These are phyloP conservation scores for Cyberlindnera euphorbiae DNA, from an alignment of 805 yeast genomes.

Conservation along the genomic window DNA sequence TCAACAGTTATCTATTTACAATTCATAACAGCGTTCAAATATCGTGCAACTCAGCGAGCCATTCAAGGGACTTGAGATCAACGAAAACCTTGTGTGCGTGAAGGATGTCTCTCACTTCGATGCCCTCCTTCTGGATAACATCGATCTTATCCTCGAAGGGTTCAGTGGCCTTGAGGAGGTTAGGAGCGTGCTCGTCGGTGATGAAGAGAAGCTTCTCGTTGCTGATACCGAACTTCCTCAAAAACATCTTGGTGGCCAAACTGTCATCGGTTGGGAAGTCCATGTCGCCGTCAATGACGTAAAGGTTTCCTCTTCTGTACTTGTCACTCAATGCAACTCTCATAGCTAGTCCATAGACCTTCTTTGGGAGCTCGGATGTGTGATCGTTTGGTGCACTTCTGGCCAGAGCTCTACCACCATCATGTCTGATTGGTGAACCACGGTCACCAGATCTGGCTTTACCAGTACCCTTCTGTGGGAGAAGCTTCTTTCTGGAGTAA, in stretches of 20 bases:
- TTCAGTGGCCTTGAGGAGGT: slow-evolving; percentile 57
- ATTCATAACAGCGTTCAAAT: slow-evolving; percentile 5
- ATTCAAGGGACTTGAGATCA: slow-evolving; percentile 68
- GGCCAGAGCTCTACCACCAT: slow-evolving; percentile 87
- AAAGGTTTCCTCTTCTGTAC: slow-evolving; percentile 69
- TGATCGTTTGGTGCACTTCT: slow-evolving; percentile 88
- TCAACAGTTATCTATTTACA: too few relatives aligned
- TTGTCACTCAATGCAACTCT: slow-evolving; percentile 79
- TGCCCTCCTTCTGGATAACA: slow-evolving; percentile 68
- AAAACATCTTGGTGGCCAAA: slow-evolving; percentile 45
- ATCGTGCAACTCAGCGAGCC: slow-evolving; percentile 34
- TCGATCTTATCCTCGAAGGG: slow-evolving; percentile 49
- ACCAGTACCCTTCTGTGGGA: slow-evolving; percentile 93
- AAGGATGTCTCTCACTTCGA: slow-evolving; percentile 78
- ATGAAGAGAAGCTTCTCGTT: slow-evolving; percentile 62
- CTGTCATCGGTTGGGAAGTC: slow-evolving; percentile 36
- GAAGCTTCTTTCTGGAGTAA: slow-evolving; percentile 74
- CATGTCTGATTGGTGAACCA: slow-evolving; percentile 86
- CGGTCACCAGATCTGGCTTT: slow-evolving; percentile 95
- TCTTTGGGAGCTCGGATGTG: slow-evolving; percentile 69
- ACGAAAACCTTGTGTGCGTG: slow-evolving; percentile 73
- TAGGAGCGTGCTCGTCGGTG: slow-evolving; percentile 52
- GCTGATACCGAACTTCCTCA: slow-evolving; percentile 43
- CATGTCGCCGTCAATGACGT: slow-evolving; percentile 49
- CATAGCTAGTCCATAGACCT: slow-evolving; percentile 71